Base-by-base conservation (phyloP, 129 eudicot species). In the Flaveria ramosissima region DNA sequence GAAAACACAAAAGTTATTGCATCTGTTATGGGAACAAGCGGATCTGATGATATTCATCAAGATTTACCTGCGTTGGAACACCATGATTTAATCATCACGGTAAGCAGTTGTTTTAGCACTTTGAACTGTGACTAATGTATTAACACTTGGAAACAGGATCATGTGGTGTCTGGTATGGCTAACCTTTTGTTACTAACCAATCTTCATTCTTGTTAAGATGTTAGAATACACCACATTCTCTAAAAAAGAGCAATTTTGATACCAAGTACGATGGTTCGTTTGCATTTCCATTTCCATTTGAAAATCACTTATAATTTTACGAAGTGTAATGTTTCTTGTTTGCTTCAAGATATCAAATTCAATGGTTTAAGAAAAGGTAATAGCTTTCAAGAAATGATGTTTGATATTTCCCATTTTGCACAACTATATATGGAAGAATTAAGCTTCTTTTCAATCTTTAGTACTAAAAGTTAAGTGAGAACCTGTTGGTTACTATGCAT, bases 1-100 rank as follows among this genome's bases (percentile, higher is more conserved):
- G 77, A 63, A 21, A 60, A 21, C 42, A 71, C 69, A 19, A 27
- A 78, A 60, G 64, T 12, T 70, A 70, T 46, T 50, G 64, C 15
- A 41, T 23, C 71, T 9, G 23, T 46, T 61, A 30, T 20, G 53
- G 71, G 62, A 71, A 32, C 41, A 32, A 23, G 46, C 8, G 45
- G 30, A 71, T 21, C 66, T 17, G 11, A 10, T 43, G 71, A 71
- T 30, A 42, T 16, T 13, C 57, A 14, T 65, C 73, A 65, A 36
- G 72, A 76, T 66, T 36, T 53, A 8, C 32, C 15, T 53, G 19
- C 17, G 10, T 7, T 72, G 43, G 61, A 70, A 16, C 57, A 69
- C 11, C 4, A 70, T 9, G 4, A 36, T 36, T 6, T 23, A 43
- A 70, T 23, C 65, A 72, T n/a, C 48, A 12, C 48, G 9, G 78